Base-by-base conservation (phyloP, 1,284 basidiomycete species). In the Ceratobasidium sp. region DNA sequence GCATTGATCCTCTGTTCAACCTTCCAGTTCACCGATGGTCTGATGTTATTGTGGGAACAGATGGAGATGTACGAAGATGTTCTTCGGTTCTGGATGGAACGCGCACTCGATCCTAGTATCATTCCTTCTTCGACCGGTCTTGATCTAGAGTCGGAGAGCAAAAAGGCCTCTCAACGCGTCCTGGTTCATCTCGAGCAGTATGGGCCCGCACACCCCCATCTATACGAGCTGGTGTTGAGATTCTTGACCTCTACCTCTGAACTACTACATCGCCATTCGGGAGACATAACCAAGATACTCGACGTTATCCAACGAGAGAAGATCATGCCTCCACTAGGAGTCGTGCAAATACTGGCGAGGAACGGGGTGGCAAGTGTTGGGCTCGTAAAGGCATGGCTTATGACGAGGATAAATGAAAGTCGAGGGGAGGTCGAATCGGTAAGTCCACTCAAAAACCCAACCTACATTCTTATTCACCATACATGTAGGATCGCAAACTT, bases 31-130 rank as follows among this genome's bases (percentile, higher is more conserved):
- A 93, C 88, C 0, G 84, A 86, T 0, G 96, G 96, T 0, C 82
- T 97, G 9, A 89, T 98, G 0, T 80, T 91, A 8, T 81, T 99
- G 0, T 98, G 95, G 90, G 96, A 98, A 79, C 87, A 86, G 64
- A 82, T 95, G 80, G 94, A 90, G 1, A 95, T 98, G 95, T 93
- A 93, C 77, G 97, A 98, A 74, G 95, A 98, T 72, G 87, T 98
- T 42, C 75, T 99, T 29, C 85, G 94, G 21, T 95, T 92, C 80
- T 95, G 90, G 87, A 96, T 96, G 84, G 89, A 88, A 66, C 59
- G 36, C 52, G 54, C 29, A 5, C 30, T 23, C 25, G 29, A 41
- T 27, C 52, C 56, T 3, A 47, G 30, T 19, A 39, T 62, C 29
- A 47, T 59, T 49, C 42, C 42, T 14, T 50, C 47, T 27, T 6